Evolutionary conservation across 768 basidiomycete genomes (phyloP).

Genomic region (Termitomyces sp.): DNA sequence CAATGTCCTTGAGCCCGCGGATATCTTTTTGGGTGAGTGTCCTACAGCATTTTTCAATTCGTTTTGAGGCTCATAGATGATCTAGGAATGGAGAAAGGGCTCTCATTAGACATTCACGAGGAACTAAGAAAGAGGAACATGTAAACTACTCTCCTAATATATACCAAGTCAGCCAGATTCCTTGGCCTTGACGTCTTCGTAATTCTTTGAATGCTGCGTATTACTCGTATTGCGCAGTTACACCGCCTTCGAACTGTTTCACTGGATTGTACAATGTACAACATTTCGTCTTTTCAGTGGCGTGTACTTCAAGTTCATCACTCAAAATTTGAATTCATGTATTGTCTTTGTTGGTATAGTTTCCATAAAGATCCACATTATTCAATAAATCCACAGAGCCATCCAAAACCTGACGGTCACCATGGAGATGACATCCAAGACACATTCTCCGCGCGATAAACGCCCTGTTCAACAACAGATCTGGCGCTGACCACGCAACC

Average conservation of each 20-base stretch:
- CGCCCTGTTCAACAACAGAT: slow-evolving; percentile 43
- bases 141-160: slow-evolving; percentile 22
- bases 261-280: background rate
- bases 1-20: slow-evolving; percentile 69
- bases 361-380: background rate
- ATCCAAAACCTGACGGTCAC: background rate
- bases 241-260: background rate
- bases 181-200: background rate
- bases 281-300: background rate
- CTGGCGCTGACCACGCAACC: slow-evolving; percentile 75
- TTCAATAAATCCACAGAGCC: background rate
- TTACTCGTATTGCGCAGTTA: background rate
- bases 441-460: slow-evolving; percentile 30
- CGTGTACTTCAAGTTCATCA: background rate
- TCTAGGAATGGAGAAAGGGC: slow-evolving; percentile 48
- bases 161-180: slow-evolving; percentile 7
- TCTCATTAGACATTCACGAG: slow-evolving; percentile 50
- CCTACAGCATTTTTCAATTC: background rate
- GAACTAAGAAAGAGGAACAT: slow-evolving; percentile 64
- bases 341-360: background rate
- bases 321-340: background rate
- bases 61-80: background rate
- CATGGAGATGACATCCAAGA: slow-evolving; percentile 12
- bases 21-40: slow-evolving; percentile 72
- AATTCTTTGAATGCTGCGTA: background rate